Conservation (phyloP, 441 rosid genomes). For the Macaranga tanarius region DNA sequence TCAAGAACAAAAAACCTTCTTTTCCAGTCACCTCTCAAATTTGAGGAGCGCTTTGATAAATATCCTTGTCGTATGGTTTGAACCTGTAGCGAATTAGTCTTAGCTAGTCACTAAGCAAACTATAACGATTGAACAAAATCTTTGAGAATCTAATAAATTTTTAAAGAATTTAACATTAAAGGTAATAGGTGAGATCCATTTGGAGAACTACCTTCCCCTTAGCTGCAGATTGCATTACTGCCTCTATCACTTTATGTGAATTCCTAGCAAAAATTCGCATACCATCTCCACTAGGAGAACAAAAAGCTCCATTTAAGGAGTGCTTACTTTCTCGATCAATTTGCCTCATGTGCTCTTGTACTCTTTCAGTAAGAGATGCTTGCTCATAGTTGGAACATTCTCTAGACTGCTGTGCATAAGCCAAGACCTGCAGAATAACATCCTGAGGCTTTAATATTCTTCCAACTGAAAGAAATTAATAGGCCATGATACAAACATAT, state of each 20-base stretch:
- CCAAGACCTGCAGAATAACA: conserved; percentile 52
- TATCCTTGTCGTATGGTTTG: conserved; percentile 97
- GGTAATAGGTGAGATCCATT: neutral
- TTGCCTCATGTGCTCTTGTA: conserved; percentile 81
- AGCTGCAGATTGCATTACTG: conserved; percentile 90
- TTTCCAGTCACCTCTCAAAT: conserved; percentile 98
- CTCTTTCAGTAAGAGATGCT: conserved; percentile 79
- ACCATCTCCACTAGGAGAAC: conserved; percentile 60
- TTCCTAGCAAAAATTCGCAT: conserved; percentile 57
- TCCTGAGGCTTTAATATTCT: neutral
- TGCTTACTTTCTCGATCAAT: conserved; percentile 70
- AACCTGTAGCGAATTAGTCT: conserved; percentile 49
- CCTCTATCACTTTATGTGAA: conserved; percentile 90
- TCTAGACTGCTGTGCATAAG: conserved; percentile 88
- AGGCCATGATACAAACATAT: conserved; percentile 1
- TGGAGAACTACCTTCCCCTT: conserved; percentile 68
- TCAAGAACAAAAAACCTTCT: conserved; percentile 97
- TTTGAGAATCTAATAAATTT: neutral
- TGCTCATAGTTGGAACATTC: conserved; percentile 90
- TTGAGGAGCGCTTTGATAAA: conserved; percentile 94
- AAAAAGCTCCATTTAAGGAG: conserved; percentile 36
- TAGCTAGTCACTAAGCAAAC: conserved; percentile 9
- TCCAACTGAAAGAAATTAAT: conserved; percentile 6
- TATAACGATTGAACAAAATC: neutral
- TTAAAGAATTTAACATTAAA: neutral